Conservation (phyloP, 257 asterid genomes). For the Primulina tabacum region DNA sequence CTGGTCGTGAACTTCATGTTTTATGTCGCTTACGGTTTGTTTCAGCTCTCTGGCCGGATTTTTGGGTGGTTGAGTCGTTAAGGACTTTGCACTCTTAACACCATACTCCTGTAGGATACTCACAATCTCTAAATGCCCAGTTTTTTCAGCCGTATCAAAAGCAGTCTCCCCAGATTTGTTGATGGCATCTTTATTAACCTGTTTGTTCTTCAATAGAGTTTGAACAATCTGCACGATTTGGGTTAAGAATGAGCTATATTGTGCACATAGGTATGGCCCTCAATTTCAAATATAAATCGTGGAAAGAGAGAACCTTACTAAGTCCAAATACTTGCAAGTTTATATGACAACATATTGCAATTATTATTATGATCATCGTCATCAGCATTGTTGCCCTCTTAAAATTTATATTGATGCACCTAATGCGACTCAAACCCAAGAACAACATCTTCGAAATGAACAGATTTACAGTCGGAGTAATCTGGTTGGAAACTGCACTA, state of each 20-base stretch:
- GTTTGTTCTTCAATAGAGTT: constrained; percentile 46
- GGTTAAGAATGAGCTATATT: not conserved
- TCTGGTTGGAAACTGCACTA: too few relatives aligned
- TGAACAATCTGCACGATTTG: constrained; percentile 45
- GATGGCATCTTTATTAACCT: constrained; percentile 46
- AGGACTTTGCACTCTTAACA: constrained; percentile 43
- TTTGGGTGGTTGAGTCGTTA: constrained; percentile 36
- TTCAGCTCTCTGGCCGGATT: constrained; percentile 49
- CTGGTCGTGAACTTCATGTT: constrained; percentile 69
- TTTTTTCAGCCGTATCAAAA: constrained; percentile 63
- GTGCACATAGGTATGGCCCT: not conserved
- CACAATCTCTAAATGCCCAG: constrained; percentile 37
- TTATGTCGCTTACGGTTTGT: constrained; percentile 71
- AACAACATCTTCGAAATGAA: too few relatives aligned
- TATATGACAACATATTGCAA: too few relatives aligned
- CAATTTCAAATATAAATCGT: not conserved
- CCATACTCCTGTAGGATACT: constrained; percentile 49
- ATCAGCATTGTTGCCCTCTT: too few relatives aligned
- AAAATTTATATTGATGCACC: too few relatives aligned
- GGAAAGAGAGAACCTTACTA: not conserved
- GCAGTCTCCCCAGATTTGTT: constrained; percentile 75
- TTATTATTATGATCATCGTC: too few relatives aligned
- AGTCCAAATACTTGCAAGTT: not conserved
- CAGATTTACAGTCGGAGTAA: too few relatives aligned
- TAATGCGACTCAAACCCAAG: too few relatives aligned